phyloP scores from a whole-genome alignment of 2,329 filamentous ascomycete genomes.

The Macroventuria anomochaeta region DNA sequence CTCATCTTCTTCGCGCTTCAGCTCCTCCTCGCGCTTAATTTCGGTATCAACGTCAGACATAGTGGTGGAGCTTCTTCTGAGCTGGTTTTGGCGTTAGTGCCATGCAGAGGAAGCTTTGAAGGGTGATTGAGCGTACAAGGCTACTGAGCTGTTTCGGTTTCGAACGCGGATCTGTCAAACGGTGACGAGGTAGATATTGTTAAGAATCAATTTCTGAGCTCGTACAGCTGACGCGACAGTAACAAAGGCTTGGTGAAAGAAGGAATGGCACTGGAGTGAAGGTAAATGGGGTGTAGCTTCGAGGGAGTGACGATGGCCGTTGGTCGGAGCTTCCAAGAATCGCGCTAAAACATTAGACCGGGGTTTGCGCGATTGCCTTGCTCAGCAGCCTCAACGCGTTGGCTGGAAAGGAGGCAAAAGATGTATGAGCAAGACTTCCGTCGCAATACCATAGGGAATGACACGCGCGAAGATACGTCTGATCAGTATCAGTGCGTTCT shows the following conservation, averaged over 20 bases:
- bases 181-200: neutral
- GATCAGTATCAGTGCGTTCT: too few relatives aligned
- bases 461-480: too few relatives aligned
- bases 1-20: constrained; percentile 42
- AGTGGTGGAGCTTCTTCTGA: constrained; percentile 1
- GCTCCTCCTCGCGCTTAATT: constrained; percentile 40
- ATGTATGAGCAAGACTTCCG: too few relatives aligned
- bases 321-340: constrained; percentile 16
- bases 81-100: constrained; percentile 13
- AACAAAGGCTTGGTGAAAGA: neutral
- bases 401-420: neutral
- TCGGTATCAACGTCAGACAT: constrained; percentile 44
- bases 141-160: neutral
- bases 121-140: constrained; percentile 8
- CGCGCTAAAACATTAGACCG: constrained; percentile 12
- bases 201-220: neutral
- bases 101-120: neutral
- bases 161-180: neutral
- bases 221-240: constrained; percentile 3
- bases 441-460: too few relatives aligned
- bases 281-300: constrained; percentile 4
- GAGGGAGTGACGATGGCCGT: constrained; percentile 12
- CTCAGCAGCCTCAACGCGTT: too few relatives aligned
- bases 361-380: constrained; percentile 12
- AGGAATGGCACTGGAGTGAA: constrained; percentile 4